Evolutionary conservation across 2,329 filamentous ascomycete genomes (phyloP).

Genomic region (Trichoderma harzianum): DNA sequence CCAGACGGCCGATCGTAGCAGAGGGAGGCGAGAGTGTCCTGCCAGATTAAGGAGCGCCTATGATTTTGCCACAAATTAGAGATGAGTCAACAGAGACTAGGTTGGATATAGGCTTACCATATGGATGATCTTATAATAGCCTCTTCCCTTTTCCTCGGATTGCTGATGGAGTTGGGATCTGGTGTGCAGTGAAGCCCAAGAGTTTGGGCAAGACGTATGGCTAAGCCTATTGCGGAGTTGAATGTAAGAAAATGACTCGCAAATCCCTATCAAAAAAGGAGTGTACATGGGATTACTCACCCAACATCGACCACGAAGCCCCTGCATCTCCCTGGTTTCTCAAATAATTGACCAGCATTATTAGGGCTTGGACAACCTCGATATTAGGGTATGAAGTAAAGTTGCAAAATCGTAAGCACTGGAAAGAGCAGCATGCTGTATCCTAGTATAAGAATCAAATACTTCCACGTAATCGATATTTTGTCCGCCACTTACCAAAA

Average conservation of each 20-base stretch:
- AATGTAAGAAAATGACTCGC: conserved; percentile 1
- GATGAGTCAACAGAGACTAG: not conserved
- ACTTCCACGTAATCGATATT: not conserved
- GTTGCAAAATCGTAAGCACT: conserved; percentile 8
- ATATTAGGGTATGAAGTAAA: conserved; percentile 9
- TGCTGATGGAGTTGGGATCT: not conserved
- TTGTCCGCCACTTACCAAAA: not conserved
- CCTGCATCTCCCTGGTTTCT: conserved; percentile 9
- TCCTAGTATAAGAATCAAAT: not conserved
- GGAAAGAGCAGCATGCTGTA: conserved; percentile 8
- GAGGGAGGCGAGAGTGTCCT: conserved; percentile 6
- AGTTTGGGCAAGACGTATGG: conserved; percentile 6
- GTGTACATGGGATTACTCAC: not conserved
- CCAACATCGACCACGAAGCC: conserved; percentile 9
- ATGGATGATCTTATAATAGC: not conserved
- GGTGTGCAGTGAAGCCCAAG: conserved; percentile 3
- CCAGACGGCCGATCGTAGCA: conserved; percentile 6
- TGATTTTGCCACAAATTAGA: not conserved
- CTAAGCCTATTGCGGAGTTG: not conserved
- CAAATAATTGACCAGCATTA: conserved; percentile 5
- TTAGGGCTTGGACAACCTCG: conserved; percentile 2
- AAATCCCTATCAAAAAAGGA: not conserved
- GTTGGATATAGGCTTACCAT: not conserved
- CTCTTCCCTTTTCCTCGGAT: not conserved
- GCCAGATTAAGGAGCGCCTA: conserved; percentile 6